phyloP scores from a whole-genome alignment of 192 early-diverging fungal genomes.

The Linnemannia hyalina region DNA sequence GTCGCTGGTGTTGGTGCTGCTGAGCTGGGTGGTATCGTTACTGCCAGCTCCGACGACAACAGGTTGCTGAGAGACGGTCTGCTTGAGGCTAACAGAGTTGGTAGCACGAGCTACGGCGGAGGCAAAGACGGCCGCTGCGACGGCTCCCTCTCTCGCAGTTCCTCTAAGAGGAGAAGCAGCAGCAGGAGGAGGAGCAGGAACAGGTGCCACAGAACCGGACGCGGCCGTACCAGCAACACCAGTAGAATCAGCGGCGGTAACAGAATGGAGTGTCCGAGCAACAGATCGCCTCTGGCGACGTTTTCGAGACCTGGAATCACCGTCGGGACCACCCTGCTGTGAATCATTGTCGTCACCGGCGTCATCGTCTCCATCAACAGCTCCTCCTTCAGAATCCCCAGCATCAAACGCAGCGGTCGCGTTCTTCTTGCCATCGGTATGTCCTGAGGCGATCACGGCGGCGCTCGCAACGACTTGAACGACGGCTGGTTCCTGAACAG shows the following conservation, averaged over 20 bases:
- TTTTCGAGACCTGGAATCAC: constrained; percentile 13
- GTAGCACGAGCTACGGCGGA: neutral
- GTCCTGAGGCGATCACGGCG: neutral
- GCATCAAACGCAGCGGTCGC: neutral
- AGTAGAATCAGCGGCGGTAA: neutral
- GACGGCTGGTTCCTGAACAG: neutral
- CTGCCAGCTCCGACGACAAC: neutral
- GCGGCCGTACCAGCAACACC: neutral
- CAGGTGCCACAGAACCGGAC: neutral
- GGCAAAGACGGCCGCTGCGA: neutral
- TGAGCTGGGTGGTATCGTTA: too few relatives aligned
- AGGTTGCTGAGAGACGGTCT: neutral
- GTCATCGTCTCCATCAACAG: constrained; percentile 4
- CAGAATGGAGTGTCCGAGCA: neutral
- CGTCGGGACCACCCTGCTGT: neutral
- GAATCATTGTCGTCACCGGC: constrained; percentile 9
- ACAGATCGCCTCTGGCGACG: constrained; percentile 4
- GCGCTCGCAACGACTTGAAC: neutral
- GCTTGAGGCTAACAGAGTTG: neutral
- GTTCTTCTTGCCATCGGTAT: neutral
- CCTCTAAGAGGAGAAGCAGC: neutral
- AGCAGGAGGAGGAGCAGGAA: neutral
- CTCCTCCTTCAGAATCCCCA: neutral
- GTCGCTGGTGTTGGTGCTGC: neutral
- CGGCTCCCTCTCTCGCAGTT: neutral